These are phyloP conservation scores for Paraconiothyrium sp. DNA, from an alignment of 2,329 filamentous ascomycete species.

Conservation along the genomic window DNA sequence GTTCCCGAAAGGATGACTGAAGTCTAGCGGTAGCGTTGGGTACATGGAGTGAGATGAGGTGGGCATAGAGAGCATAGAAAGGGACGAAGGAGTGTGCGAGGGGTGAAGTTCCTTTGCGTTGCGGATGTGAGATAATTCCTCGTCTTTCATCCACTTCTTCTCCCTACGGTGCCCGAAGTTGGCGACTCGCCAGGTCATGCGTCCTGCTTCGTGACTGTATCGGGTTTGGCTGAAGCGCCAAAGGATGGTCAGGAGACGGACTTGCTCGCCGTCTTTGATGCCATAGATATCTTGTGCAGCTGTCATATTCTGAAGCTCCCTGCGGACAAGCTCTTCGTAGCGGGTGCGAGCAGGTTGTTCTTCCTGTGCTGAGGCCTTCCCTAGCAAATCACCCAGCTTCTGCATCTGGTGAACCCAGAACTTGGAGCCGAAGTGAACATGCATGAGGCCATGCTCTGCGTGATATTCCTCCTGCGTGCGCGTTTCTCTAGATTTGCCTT, in stretches of 20 bases:
- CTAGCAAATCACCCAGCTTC: conserved; percentile 33
- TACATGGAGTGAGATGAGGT: conserved; percentile 26
- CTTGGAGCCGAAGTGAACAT: conserved; percentile 52
- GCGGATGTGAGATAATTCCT: conserved; percentile 22
- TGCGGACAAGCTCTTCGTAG: conserved; percentile 38
- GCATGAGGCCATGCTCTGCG: conserved; percentile 33
- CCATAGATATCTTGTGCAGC: conserved; percentile 56
- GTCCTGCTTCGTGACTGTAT: conserved; percentile 36
- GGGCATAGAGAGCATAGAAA: neutral
- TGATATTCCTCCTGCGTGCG: conserved; percentile 33
- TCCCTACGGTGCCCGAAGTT: conserved; percentile 28
- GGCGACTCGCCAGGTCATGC: conserved; percentile 48
- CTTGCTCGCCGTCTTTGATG: conserved; percentile 33
- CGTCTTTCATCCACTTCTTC: conserved; percentile 29
- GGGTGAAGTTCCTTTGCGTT: conserved; percentile 12
- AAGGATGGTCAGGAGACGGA: conserved; percentile 48
- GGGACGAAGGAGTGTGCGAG: conserved; percentile 2
- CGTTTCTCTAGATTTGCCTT: conserved; percentile 34
- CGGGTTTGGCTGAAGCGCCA: conserved; percentile 50
- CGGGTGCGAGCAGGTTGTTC: conserved; percentile 29
- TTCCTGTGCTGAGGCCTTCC: conserved; percentile 23
- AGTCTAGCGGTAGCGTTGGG: conserved; percentile 28
- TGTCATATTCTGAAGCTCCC: conserved; percentile 48
- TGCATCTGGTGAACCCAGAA: conserved; percentile 56
- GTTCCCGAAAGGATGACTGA: conserved; percentile 27